Percentiles rank a stretch among this genome's conserved stretches.
Evolutionary conservation across 139 green algal genomes (phyloP).

Genomic region (Astrephomene gubernaculifera): DNA sequence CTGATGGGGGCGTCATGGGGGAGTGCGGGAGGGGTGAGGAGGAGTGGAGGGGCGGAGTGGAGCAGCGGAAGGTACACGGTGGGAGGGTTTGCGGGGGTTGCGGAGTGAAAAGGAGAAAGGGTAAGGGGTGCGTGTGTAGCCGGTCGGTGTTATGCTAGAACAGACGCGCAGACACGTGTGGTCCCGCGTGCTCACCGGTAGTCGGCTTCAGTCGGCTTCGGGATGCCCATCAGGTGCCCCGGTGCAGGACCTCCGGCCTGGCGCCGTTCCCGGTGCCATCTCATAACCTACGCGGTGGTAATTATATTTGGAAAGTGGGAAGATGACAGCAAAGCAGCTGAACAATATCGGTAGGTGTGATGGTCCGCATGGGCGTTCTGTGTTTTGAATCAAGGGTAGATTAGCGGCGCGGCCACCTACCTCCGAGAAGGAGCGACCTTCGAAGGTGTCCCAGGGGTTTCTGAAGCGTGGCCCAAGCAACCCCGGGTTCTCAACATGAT

Average conservation of each 20-base stretch:
- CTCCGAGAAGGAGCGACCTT: background rate
- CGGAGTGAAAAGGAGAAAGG: no score
- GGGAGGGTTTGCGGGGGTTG: no score
- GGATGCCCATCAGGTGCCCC: background rate
- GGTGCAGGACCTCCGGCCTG: background rate
- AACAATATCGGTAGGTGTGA: no score
- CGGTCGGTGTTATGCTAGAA: no score
- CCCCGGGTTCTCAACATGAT: slow-evolving; percentile 5
- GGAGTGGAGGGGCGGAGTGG: background rate
- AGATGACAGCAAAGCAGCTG: no score
- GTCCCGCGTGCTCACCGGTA: background rate
- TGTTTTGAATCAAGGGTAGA: no score
- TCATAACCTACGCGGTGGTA: slow-evolving; percentile 1
- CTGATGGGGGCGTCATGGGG: background rate
- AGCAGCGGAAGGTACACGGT: no score
- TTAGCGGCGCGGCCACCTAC: no score
- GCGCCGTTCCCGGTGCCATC: background rate
- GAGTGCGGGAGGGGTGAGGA: background rate
- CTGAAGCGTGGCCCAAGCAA: background rate
- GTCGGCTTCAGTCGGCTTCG: background rate
- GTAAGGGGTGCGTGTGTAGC: no score
- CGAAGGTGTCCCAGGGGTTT: slow-evolving; percentile 26
- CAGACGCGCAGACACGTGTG: no score
- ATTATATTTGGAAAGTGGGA: no score
- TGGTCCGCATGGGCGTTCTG: no score